Evolutionary conservation across 768 basidiomycete species (phyloP).

Genomic region (Candolleomyces aberdarensis): DNA sequence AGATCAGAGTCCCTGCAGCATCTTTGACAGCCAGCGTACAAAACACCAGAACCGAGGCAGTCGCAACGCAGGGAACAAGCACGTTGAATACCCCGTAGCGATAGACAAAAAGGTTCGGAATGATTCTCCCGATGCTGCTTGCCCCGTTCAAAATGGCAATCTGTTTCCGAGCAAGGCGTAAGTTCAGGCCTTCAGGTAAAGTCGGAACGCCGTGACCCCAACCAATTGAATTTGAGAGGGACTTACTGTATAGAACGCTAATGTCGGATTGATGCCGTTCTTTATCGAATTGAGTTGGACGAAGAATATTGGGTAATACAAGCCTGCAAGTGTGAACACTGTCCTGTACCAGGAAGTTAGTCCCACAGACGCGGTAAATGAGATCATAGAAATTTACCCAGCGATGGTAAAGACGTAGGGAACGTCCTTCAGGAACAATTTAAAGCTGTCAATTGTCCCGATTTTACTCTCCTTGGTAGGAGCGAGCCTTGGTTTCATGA

Average conservation of each 20-base stretch:
- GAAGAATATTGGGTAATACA: slow-evolving; percentile 55
- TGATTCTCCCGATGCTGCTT: slow-evolving; percentile 43
- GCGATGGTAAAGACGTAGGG: slow-evolving; percentile 42
- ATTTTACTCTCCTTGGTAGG: slow-evolving; percentile 28
- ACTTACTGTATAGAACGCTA: slow-evolving; percentile 57
- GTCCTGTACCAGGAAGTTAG: slow-evolving; percentile 21
- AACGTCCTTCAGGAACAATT: slow-evolving; percentile 37
- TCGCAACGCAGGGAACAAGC: slow-evolving; percentile 29
- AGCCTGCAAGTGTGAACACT: slow-evolving; percentile 30
- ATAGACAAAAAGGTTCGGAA: slow-evolving; percentile 40
- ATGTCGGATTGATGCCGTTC: slow-evolving; percentile 40
- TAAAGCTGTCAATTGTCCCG: slow-evolving; percentile 25
- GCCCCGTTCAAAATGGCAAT: slow-evolving; percentile 52
- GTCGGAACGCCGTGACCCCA: not conserved
- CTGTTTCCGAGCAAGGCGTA: slow-evolving; percentile 19
- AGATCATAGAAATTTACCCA: slow-evolving; percentile 25
- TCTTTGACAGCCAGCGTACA: slow-evolving; percentile 38
- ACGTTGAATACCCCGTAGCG: slow-evolving; percentile 40
- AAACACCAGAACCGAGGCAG: slow-evolving; percentile 36
- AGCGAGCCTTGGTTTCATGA: slow-evolving; percentile 43
- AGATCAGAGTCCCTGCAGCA: slow-evolving; percentile 31
- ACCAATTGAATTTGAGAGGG: not conserved
- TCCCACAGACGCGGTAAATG: not conserved
- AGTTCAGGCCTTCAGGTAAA: not conserved
- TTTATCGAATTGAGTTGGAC: slow-evolving; percentile 50